Evolutionary conservation across 208 protist species (phyloP), one percentile per base, ranked within the genome.

Genomic region (Acanthamoeba rhysodes): DNA sequence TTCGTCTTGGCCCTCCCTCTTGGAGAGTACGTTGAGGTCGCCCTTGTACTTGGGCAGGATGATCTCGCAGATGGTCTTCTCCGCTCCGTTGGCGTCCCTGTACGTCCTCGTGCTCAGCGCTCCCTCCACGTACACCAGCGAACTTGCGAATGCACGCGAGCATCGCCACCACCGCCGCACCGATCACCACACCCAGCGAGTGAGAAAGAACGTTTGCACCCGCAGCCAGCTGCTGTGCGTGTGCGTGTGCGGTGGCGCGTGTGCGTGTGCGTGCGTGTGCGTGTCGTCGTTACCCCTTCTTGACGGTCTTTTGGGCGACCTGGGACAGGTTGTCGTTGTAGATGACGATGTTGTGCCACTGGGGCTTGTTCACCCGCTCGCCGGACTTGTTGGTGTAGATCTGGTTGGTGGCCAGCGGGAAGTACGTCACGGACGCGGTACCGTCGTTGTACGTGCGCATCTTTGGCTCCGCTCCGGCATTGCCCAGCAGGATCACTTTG

Each of bases 321-420:
- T 85, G 76, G 12, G 76, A 7, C 20, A 85, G 76, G 76, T 85
- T 48, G 14, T 85, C 76, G 76, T 85, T 85, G 76, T 85, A 85
- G 76, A 85, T 85, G 76, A 85, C 76, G 45, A 85, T 27, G 48
- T 85, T 85, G 76, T 85, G 76, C 76, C 76, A 85, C 45, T 85
- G 76, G 2, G 76, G 41, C 45, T 85, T 48, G 76, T 55, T 85
- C 76, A 85, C 76, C 22, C 76, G 76, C 32, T 85, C 76, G 76
- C 76, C 76, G 12, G 6, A 34, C 76, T 85, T 85, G 76, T 85
- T 85, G 76, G 45, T 85, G 76, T 85, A 85, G 32, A 85, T n/a
- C 76, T 85, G 76, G 76, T 85, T 85, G 76, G 76, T 85, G 34
- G 76, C 76, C 76, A 85, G n/a, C 76, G 76, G 76, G 76, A 85